A percentile compares a stretch with the other conserved stretches of the same genome.
Conservation (phyloP, 2,329 filamentous ascomycete genomes). For the Colletotrichum cuscutae region DNA sequence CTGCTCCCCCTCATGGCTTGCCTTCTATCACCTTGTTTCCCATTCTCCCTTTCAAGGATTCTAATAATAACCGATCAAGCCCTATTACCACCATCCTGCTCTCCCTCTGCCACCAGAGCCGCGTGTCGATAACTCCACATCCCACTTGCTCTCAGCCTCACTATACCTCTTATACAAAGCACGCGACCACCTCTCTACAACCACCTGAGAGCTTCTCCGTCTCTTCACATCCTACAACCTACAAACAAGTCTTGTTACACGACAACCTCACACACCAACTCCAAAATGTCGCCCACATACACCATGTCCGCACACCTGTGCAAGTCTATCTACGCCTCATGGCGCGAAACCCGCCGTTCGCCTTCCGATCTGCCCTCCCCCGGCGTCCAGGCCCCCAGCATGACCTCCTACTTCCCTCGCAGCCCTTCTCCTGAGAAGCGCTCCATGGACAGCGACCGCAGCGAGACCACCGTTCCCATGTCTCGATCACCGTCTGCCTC, state of each 20-base stretch:
- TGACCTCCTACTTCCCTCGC: slow-evolving; percentile 42
- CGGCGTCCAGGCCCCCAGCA: slow-evolving; percentile 41
- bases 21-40: not conserved
- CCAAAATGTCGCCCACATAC: slow-evolving; percentile 66
- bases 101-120: slow-evolving; percentile 17
- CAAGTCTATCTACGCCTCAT: slow-evolving; percentile 70
- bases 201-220: not conserved
- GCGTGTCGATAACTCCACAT: slow-evolving; percentile 17
- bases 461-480: slow-evolving; percentile 44
- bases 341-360: slow-evolving; percentile 60
- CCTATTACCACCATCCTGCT: not conserved
- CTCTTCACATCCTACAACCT: not conserved
- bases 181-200: not conserved
- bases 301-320: slow-evolving; percentile 71
- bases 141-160: slow-evolving; percentile 6
- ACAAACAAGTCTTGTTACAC: not conserved
- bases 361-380: slow-evolving; percentile 45
- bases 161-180: slow-evolving; percentile 16
- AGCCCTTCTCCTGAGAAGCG: slow-evolving; percentile 49
- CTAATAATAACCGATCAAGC: slow-evolving; percentile 16
- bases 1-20: slow-evolving; percentile 10
- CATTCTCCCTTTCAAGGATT: slow-evolving; percentile 19
- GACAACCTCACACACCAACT: slow-evolving; percentile 13
- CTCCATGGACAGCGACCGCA: slow-evolving; percentile 59
- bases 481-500: slow-evolving; percentile 43